Conservation (phyloP, 2,329 filamentous ascomycete genomes). For the Botrytis tulipae region DNA sequence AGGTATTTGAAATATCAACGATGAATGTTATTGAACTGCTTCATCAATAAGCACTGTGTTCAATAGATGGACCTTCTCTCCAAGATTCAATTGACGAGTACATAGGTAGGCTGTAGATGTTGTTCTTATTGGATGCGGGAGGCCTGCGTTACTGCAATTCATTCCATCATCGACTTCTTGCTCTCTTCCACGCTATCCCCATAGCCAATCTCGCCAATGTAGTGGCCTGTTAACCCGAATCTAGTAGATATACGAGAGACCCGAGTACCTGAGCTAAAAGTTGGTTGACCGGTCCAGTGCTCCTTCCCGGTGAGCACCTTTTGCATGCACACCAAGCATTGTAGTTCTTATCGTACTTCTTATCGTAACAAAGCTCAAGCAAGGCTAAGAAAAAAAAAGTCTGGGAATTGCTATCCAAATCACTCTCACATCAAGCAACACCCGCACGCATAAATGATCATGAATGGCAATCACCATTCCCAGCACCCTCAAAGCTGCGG, state of each 20-base stretch:
- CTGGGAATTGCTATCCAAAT: not conserved
- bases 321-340: not conserved
- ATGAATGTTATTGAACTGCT: not conserved
- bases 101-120: not conserved
- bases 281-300: not conserved
- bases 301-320: not conserved
- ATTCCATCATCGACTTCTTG: not conserved
- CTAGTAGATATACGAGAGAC: not conserved
- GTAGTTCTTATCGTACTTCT: not conserved
- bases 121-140: not conserved
- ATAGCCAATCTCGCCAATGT: not conserved
- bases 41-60: not conserved
- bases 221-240: not conserved
- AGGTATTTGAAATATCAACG: not conserved
- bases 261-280: not conserved
- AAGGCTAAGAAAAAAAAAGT: not conserved
- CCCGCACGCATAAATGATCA: slow-evolving; percentile 16
- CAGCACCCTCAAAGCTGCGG: slow-evolving; percentile 47
- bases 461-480: slow-evolving; percentile 37
- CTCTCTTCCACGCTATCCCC: not conserved
- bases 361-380: not conserved
- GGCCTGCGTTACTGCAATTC: not conserved
- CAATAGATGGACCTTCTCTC: not conserved
- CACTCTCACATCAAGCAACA: not conserved
- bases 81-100: not conserved